Percentiles rank a stretch among this genome's conserved stretches.
phyloP scores from a whole-genome alignment of 2,329 filamentous ascomycete genomes.

The Sphaerostilbella broomeana region DNA sequence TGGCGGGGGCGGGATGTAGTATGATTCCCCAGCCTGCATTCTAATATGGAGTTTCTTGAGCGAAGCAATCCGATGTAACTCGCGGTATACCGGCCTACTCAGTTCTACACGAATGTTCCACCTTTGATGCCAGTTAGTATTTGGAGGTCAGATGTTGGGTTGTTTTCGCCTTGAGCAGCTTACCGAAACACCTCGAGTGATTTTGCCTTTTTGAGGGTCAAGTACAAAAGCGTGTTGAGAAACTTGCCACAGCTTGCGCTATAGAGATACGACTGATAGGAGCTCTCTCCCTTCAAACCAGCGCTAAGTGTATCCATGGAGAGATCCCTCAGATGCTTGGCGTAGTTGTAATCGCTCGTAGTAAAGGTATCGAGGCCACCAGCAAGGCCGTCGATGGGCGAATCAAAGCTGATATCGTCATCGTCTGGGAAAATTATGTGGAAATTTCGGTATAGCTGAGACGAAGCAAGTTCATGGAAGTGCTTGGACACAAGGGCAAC shows the following conservation, averaged over 20 bases:
- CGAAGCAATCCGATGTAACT: conserved; percentile 46
- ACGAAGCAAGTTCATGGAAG: conserved; percentile 51
- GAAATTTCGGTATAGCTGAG: conserved; percentile 54
- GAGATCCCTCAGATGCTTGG: conserved; percentile 48
- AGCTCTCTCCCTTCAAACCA: conserved; percentile 45
- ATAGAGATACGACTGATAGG: conserved; percentile 49
- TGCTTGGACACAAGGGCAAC: conserved; percentile 52
- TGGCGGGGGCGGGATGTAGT: conserved; percentile 44
- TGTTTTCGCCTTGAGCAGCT: no score
- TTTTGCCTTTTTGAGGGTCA: conserved; percentile 49
- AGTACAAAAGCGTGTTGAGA: conserved; percentile 52
- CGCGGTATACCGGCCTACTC: conserved; percentile 49
- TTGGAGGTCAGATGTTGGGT: no score
- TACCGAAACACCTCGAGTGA: conserved; percentile 52
- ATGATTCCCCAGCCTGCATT: conserved; percentile 50
- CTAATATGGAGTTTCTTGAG: conserved; percentile 51
- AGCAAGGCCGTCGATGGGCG: conserved; percentile 50
- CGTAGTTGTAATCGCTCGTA: conserved; percentile 59
- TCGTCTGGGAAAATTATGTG: conserved; percentile 56
- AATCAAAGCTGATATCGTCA: conserved; percentile 45
- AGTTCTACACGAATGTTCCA: conserved; percentile 62
- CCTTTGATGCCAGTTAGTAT: no score
- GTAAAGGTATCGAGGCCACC: conserved; percentile 54
- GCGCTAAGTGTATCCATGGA: conserved; percentile 49
- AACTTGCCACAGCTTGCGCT: conserved; percentile 55